Percentiles rank a stretch among this genome's conserved stretches.
Conservation (phyloP, 2,329 filamentous ascomycete genomes). For the Diaporthe citri region DNA sequence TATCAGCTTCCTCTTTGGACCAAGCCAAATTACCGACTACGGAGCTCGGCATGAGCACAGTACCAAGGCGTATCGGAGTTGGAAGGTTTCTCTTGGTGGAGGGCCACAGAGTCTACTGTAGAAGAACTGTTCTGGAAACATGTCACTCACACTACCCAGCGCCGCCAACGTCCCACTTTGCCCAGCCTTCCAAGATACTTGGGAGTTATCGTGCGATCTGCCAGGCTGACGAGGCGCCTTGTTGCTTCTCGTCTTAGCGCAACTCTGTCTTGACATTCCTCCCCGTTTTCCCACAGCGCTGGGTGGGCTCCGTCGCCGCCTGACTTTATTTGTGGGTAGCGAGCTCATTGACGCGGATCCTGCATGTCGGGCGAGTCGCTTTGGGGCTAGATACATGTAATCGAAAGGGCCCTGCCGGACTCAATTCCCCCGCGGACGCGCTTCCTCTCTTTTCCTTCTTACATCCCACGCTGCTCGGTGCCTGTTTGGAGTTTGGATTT, state of each 20-base stretch:
- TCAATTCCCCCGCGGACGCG: constrained; percentile 4
- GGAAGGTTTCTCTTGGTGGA: neutral
- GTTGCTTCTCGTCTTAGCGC: constrained; percentile 8
- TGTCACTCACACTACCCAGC: constrained; percentile 11
- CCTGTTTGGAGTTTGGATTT: neutral
- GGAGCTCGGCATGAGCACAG: constrained; percentile 20
- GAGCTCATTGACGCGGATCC: neutral
- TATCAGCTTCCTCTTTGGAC: constrained; percentile 32
- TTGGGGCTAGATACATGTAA: constrained; percentile 32
- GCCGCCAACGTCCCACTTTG: constrained; percentile 1
- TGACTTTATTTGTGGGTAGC: constrained; percentile 10
- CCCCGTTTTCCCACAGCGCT: neutral
- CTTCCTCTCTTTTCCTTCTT: constrained; percentile 24
- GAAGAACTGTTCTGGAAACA: constrained; percentile 26
- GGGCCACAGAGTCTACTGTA: neutral
- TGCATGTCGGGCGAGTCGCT: neutral
- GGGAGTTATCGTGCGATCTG: constrained; percentile 15
- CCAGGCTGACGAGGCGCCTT: constrained; percentile 37
- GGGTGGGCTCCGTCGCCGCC: constrained; percentile 7
- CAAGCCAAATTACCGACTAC: constrained; percentile 28
- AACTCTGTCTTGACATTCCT: constrained; percentile 3
- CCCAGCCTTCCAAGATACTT: constrained; percentile 24
- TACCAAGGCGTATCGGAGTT: constrained; percentile 18
- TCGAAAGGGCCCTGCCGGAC: neutral
- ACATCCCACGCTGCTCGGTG: neutral